Percentiles rank a stretch among this genome's conserved stretches.
phyloP scores from a whole-genome alignment of 257 asterid genomes.

The Thymus quinquecostatus region DNA sequence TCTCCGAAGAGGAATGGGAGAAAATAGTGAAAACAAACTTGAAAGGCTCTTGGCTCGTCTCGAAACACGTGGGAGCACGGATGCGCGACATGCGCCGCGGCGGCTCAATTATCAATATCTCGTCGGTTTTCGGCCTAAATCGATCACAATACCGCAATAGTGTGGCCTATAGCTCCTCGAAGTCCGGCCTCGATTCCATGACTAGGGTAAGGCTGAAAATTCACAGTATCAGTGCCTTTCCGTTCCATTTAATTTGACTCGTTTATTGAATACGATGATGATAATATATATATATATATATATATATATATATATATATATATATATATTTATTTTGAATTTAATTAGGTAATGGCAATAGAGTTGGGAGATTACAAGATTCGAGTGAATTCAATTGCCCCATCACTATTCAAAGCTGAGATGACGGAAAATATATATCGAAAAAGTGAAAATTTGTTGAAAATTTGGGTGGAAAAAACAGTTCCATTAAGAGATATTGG shows the following conservation, averaged over 20 bases:
- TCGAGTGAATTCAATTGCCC: conserved; percentile 46
- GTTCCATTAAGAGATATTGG: conserved; percentile 26
- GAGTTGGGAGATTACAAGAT: conserved; percentile 43
- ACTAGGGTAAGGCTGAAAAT: conserved; percentile 6
- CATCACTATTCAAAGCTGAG: conserved; percentile 44
- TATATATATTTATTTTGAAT: too few species aligned
- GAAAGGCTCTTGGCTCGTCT: conserved; percentile 30
- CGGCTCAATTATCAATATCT: conserved; percentile 29
- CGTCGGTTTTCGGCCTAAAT: conserved; percentile 15
- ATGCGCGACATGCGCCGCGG: conserved; percentile 20
- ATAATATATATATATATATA: too few species aligned
- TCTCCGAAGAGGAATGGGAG: conserved; percentile 29
- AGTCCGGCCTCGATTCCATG: conserved; percentile 25
- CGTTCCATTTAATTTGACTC: too few species aligned
- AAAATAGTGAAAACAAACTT: conserved; percentile 25
- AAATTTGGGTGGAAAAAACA: conserved; percentile 25
- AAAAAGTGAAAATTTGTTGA: conserved; percentile 25
- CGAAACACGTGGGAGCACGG: conserved; percentile 22
- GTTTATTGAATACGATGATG: too few species aligned
- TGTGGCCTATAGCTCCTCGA: conserved; percentile 26
- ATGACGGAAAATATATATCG: conserved; percentile 37
- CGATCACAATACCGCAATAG: conserved; percentile 8
- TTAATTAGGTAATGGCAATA: conserved; percentile 28
- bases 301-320: too few species aligned
- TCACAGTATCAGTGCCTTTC: too few species aligned